Base-by-base conservation (phyloP, 2,329 filamentous ascomycete genomes). In the Trichoderma koningiopsis region DNA sequence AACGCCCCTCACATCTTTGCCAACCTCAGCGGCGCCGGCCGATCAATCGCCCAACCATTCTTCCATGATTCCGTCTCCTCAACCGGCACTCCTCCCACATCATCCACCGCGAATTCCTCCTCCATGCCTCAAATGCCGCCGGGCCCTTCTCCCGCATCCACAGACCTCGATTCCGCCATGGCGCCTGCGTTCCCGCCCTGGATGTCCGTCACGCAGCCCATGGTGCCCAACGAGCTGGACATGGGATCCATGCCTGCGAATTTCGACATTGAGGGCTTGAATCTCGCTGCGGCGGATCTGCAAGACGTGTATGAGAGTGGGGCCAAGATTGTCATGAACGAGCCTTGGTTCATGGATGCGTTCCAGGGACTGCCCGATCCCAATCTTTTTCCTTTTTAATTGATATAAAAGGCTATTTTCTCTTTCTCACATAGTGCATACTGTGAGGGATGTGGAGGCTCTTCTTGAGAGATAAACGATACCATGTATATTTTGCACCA, bases 321-420 rank as follows among this genome's bases (percentile, higher is more conserved):
- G 10, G 75, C 79, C 62, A 75, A 77, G 40, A 79, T 79, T 70
- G 75, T 80, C 63, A 74, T 82, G 62, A 76, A 79, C 68, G 81
- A 83, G 68, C 78, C 80, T 16, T 83, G 81, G 77, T 78, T 82
- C 68, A 79, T 74, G 10, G 77, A 79, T 60, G 76, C 78, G 68
- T 79, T 82, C 27, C 77, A 79, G 58, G 76, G 76, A 14, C 72
- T 81, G 29, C 79, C 78, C 0, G 76, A 78, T 33, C 71, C 73
- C 16, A 76, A 76, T 62, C 75, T 79, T 66, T 79, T 82, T 72
- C 75, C 76, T n/a, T 79, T 80, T 69, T 80, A 66, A 75, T 47
- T n/a, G 5, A 3, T 5, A 13, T 22, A 10, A 24, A 22, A 5
- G 47, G 11, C 3, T 13, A 3, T 24, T 24, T 49, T 13, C 8